These are phyloP conservation scores for Bruguiera gymnorhiza DNA, from an alignment of 345 rosid species.

Conservation along the genomic window DNA sequence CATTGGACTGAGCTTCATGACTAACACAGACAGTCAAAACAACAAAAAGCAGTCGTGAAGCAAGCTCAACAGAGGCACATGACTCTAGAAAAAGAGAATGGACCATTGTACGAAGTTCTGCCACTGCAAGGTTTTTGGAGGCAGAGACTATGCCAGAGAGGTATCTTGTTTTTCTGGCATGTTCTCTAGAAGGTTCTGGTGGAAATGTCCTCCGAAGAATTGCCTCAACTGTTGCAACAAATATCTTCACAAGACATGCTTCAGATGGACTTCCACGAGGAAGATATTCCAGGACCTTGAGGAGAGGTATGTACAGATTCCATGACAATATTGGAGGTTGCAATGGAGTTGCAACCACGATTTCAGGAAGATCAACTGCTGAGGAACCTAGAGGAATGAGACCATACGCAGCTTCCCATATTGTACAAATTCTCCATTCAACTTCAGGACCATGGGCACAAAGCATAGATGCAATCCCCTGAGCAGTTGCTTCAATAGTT, in stretches of 20 bases:
- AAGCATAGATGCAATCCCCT: constrained; percentile 98
- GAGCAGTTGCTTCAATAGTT: constrained; percentile 98
- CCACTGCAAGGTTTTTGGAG: constrained; percentile 83
- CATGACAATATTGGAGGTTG: constrained; percentile 91
- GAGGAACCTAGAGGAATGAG: constrained; percentile 92
- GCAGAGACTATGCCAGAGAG: constrained; percentile 54
- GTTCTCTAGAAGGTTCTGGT: constrained; percentile 52
- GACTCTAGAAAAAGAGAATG: constrained; percentile 93
- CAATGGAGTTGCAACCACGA: constrained; percentile 85
- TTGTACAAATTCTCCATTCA: constrained; percentile 98
- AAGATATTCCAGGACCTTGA: constrained; percentile 95
- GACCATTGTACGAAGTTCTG: constrained; percentile 96
- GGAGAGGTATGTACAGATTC: constrained; percentile 95
- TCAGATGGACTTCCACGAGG: constrained; percentile 98
- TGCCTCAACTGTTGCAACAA: constrained; percentile 93
- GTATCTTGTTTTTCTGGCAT: constrained; percentile 48
- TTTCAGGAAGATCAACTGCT: constrained; percentile 96
- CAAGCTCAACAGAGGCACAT: constrained; percentile 83
- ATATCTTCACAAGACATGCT: constrained; percentile 96
- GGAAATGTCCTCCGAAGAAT: constrained; percentile 89
- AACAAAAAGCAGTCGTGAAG: constrained; percentile 90
- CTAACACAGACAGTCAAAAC: constrained; percentile 96
- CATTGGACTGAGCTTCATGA: constrained; percentile 84
- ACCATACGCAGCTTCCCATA: constrained; percentile 99
- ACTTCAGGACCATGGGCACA: constrained; percentile 99